Evolutionary conservation across 2,329 filamentous ascomycete species (phyloP), one percentile per base, ranked within the genome.

Genomic region (Dothideomycetes sp.): DNA sequence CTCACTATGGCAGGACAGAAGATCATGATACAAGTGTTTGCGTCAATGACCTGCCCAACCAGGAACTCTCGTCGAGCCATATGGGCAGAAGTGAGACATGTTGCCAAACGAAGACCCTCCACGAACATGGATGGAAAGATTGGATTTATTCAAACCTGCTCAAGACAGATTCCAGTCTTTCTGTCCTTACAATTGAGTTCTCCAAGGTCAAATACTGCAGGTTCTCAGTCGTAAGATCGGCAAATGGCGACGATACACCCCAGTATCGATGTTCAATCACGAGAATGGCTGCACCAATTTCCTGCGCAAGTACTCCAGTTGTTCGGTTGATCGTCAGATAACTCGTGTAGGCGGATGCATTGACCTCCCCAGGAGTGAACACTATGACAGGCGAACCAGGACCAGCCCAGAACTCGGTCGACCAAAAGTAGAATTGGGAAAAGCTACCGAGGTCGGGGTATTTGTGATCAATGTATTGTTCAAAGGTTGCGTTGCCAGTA

Each of bases 241-340:
- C 49, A 47, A 67, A 76, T 1, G 75, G 74, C 3, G 68, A 68
- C 5, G 71, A 76, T 12, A 64, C 62, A 4, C 74, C 74, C 67
- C 69, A 78, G 55, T 74, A 78, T 10, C 74, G 67, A 51, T 78
- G 74, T 55, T 78, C 74, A 22, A 78, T 51, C 41, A 77, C 54
- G 20, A 78, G 55, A 3, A 70, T 65, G 8, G 74, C 74, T 27
- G 66, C 74, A 13, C 68, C 64, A 27, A 77, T 62, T 37, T 67
- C 64, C 51, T 74, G 59, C 2, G 71, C 74, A 43, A 69, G 65
- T 4, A 64, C 51, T 25, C 74, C 74, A 3, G 68, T 67, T 8
- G 74, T 56, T 3, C 65, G 65, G 17, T 53, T 53, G 42, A 72
- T 71, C 4, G 63, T 71, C 23, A 78, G 51, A 45, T 74, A 78